A percentile compares a stretch with the other conserved stretches of the same genome.
Evolutionary conservation across 495 filamentous ascomycete genomes (phyloP).

Genomic region (Penicillium ochrochloron): DNA sequence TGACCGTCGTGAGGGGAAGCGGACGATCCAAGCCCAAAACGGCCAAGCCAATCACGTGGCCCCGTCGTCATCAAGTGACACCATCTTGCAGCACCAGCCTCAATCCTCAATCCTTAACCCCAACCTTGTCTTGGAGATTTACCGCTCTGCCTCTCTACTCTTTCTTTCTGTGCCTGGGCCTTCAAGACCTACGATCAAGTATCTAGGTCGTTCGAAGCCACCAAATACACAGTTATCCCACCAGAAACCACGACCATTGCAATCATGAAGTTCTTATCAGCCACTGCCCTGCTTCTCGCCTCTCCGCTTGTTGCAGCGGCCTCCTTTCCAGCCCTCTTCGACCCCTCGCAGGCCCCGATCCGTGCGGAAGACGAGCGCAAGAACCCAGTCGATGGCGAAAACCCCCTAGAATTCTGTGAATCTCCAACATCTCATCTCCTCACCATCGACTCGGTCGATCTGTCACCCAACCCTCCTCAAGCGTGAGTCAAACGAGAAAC

Average conservation of each 20-base stretch:
- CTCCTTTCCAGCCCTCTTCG: conserved; percentile 31
- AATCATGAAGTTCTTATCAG: conserved; percentile 54
- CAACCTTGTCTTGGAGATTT: conserved; percentile 5
- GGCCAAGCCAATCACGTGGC: conserved; percentile 20
- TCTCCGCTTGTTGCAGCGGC: conserved; percentile 42
- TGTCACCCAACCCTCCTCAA: conserved; percentile 83
- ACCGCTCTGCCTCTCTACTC: background rate
- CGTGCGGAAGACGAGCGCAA: conserved; percentile 17
- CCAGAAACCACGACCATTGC: conserved; percentile 4
- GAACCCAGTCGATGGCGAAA: conserved; percentile 43
- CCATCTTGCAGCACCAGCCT: conserved; percentile 12
- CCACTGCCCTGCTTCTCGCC: conserved; percentile 38
- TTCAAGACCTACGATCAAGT: background rate
- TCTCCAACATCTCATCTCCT: conserved; percentile 65
- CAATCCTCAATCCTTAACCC: conserved; percentile 7
- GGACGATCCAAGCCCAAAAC: conserved; percentile 15
- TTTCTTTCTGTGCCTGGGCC: background rate
- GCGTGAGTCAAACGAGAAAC: conserved; percentile 65
- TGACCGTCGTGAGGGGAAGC: background rate
- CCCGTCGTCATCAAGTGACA: conserved; percentile 38
- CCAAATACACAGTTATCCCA: background rate
- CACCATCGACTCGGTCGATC: conserved; percentile 74
- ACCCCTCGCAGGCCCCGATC: conserved; percentile 40
- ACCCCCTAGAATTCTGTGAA: conserved; percentile 67
- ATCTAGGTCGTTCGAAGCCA: background rate